Evolutionary conservation across 208 protist genomes (phyloP).

Genomic region (Strigomonas oncopelti): DNA sequence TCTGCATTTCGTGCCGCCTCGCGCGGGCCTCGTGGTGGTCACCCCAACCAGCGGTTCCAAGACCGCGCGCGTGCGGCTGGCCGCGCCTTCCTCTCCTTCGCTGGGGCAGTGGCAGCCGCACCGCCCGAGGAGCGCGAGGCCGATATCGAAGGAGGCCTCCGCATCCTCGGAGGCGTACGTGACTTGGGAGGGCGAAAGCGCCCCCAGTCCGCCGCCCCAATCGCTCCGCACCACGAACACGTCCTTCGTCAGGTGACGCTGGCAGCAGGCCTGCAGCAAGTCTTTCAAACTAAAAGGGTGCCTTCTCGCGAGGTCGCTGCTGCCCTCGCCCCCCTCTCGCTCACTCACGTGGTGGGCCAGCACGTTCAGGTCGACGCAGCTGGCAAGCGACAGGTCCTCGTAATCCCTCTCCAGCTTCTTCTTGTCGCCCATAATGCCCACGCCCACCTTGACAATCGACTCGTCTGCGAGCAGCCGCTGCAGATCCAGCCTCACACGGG

Average conservation of each 20-base stretch:
- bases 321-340: constrained; percentile 1
- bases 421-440: constrained; percentile 54
- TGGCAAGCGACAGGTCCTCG: constrained; percentile 11
- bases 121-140: constrained; percentile 25
- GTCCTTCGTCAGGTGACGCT: constrained; percentile 39
- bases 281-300: constrained; percentile 39
- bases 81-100: background rate
- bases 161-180: constrained; percentile 53
- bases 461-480: constrained; percentile 22
- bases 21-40: background rate
- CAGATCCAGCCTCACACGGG: constrained; percentile 20
- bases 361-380: constrained; percentile 40
- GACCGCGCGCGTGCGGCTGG: background rate
- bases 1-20: background rate
- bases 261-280: constrained; percentile 30
- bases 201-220: constrained; percentile 46
- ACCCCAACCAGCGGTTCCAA: constrained; percentile 2
- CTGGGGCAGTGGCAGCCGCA: background rate
- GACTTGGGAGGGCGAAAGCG: constrained; percentile 50
- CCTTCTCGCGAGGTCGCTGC: background rate
- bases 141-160: constrained; percentile 53
- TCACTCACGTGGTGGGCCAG: constrained; percentile 21
- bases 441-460: constrained; percentile 36
- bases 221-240: constrained; percentile 42
- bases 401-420: constrained; percentile 54